A percentile compares a stretch with the other conserved stretches of the same genome.
Conservation (phyloP, 2,329 filamentous ascomycete genomes). For the Neoarthrinium moseri region DNA sequence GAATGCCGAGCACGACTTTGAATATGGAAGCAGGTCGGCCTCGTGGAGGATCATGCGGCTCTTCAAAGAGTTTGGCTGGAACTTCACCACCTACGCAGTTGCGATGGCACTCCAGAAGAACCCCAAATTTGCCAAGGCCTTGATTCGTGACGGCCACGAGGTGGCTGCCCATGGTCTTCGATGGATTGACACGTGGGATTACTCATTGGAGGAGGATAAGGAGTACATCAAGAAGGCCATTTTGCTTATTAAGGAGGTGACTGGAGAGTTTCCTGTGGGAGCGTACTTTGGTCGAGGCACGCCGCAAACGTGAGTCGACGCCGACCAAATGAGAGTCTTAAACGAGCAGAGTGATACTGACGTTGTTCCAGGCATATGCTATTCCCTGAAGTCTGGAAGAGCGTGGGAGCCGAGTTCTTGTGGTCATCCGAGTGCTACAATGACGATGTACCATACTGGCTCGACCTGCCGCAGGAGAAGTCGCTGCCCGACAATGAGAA, state of each 20-base stretch:
- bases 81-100: constrained; percentile 40
- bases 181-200: constrained; percentile 41
- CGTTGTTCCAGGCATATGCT: constrained; percentile 12
- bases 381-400: constrained; percentile 26
- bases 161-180: constrained; percentile 38
- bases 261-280: constrained; percentile 30
- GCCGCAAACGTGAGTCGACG: constrained; percentile 19
- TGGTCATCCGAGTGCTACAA: constrained; percentile 29
- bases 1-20: constrained; percentile 23
- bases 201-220: constrained; percentile 33
- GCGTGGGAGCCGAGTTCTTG: constrained; percentile 22
- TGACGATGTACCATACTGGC: constrained; percentile 27
- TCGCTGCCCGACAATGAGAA: constrained; percentile 24
- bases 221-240: constrained; percentile 37
- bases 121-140: constrained; percentile 35
- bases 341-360: background rate
- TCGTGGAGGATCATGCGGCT: constrained; percentile 38
- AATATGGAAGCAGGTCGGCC: constrained; percentile 21
- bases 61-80: constrained; percentile 39
- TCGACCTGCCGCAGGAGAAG: constrained; percentile 27
- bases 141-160: constrained; percentile 38
- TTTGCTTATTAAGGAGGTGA: constrained; percentile 29
- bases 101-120: constrained; percentile 38
- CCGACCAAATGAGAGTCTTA: background rate
- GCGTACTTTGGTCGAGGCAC: constrained; percentile 33